Evolutionary conservation across 345 rosid species (phyloP), one percentile per base, ranked within the genome.

Genomic region (Populus alba): DNA sequence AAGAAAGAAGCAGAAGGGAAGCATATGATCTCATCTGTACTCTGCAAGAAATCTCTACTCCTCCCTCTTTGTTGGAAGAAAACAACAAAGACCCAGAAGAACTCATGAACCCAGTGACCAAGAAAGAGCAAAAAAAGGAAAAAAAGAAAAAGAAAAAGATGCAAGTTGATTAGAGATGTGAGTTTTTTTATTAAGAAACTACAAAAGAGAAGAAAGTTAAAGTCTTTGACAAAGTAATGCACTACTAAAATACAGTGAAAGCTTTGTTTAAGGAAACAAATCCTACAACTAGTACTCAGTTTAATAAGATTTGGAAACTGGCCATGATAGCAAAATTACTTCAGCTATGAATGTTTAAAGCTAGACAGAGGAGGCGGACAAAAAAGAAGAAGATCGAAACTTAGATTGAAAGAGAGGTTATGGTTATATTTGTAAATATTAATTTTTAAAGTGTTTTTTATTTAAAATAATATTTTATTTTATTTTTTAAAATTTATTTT

Each of bases 321-420:
- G 86, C 92, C 91, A 79, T 23, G 87, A 85, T 81, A 82, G 86
- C 83, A 88, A 87, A 87, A 63, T 80, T 78, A 79, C 71, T 49
- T 23, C 41, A 35, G 33, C 33, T 25, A 68, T 63, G 76, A 77
- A 77, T 37, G 66, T 72, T 43, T 67, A 76, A 59, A 47, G 53
- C 4, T 15, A 15, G 53, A 47, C 4, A 16, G 18, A 70, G 53
- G 43, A 33, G 31, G 39, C 68, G 57, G 51, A 68, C 67, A 27
- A 63, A 65, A 22, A 53, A 27, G 68, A 75, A 74, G 66, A 57
- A 57, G 82, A 82, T 76, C 76, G 86, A 91, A 81, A 84, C 92
- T 90, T 90, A 88, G 90, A 90, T 89, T 94, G 87, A 86, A 91
- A 92, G 94, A 88, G 89, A 90, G 87, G 91, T 33, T 33, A 33